Evolutionary conservation across 805 yeast species (phyloP), one percentile per base, ranked within the genome.

Genomic region (Pichia scutulata): DNA sequence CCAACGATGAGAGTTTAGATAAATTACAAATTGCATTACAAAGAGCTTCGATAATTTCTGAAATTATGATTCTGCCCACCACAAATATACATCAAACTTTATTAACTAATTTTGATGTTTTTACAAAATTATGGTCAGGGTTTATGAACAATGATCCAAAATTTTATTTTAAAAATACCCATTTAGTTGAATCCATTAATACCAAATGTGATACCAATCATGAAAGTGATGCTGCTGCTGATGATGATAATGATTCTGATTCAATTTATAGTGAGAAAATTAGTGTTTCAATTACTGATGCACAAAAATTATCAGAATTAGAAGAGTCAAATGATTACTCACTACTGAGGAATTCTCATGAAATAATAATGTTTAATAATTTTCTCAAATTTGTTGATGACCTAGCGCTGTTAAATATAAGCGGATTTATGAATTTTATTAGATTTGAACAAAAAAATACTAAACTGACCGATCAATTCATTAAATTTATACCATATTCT

Each of bases 341-440:
- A 10, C 69, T 68, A 30, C 69, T 55, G 18, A 42, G 57, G 30
- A 63, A 65, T 44, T 44, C 56, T 23, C 69, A 65, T 49, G 66
- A 65, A 46, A 43, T 61, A 2, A 53, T 57, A 3, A 46, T 65
- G 28, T 58, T 67, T 37, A 65, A 66, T 52, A 66, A 63, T 54
- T 89, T 93, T 68, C 82, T 90, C 73, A 89, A 87, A 63, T 81
- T 90, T 51, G 82, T 86, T 46, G 97, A 92, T 57, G 88, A 87
- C 52, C 73, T 93, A 44, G 73, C 92, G 45, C 89, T 87, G 55
- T 83, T 84, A 68, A 85, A 89, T 63, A 81, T 87, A 67, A 86
- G 82, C 51, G 89, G 84, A 50, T 76, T 89, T 72, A 70, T 70
- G 68, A 82, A 70, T 70, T 92, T 86, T 62, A 76, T 93, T 40